phyloP scores from a whole-genome alignment of 202 grass and related monocot species.

The Dendrocalamus latiflorus region DNA sequence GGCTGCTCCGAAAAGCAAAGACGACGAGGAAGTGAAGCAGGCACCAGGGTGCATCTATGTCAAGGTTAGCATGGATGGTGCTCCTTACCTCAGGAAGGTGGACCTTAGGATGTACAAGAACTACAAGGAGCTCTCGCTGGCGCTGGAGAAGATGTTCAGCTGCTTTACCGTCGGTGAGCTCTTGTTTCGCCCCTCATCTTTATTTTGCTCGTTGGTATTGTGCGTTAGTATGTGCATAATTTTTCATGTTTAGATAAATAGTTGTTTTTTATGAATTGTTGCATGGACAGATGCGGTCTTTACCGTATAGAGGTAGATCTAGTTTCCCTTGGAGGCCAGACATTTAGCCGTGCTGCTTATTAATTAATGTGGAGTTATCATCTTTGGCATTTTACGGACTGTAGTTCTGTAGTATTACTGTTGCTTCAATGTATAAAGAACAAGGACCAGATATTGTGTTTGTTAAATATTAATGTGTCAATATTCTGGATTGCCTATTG shows the following conservation, averaged over 20 bases:
- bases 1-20: conserved; percentile 46
- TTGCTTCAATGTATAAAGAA: conserved; percentile 1
- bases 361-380: not conserved
- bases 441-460: not conserved
- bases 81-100: conserved; percentile 77
- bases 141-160: conserved; percentile 75
- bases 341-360: not conserved
- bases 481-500: not conserved
- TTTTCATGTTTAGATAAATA: not conserved
- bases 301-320: conserved; percentile 6
- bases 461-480: not conserved
- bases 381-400: conserved; percentile 2
- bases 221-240: not conserved
- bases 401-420: conserved; percentile 4
- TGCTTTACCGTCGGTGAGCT: conserved; percentile 63
- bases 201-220: not conserved
- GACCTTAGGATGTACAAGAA: conserved; percentile 68
- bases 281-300: not conserved
- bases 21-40: conserved; percentile 40
- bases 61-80: conserved; percentile 92
- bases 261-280: not conserved
- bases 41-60: conserved; percentile 53
- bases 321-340: not conserved
- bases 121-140: conserved; percentile 66
- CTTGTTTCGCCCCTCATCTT: not conserved